These are phyloP conservation scores for Ogataea paradorogensis DNA, from an alignment of 805 yeast species.

Conservation along the genomic window DNA sequence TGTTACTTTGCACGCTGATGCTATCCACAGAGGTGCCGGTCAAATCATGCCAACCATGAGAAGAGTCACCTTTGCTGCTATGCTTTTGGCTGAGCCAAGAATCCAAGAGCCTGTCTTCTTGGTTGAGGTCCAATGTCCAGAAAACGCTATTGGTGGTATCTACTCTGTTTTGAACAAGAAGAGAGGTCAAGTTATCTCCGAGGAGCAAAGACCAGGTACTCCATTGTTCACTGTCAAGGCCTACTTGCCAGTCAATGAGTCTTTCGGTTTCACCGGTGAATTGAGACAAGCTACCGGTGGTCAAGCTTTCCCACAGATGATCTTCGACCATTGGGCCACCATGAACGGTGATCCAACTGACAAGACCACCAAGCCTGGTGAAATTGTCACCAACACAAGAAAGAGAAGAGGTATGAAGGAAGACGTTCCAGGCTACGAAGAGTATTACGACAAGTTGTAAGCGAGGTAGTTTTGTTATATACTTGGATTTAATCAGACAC, in stretches of 20 bases:
- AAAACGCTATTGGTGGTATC: slow-evolving; percentile 99
- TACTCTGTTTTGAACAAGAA: slow-evolving; percentile 98
- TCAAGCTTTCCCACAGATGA: slow-evolving; percentile 99
- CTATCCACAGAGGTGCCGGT: slow-evolving; percentile 99
- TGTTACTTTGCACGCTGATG: slow-evolving; percentile 99
- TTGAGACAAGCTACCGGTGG: slow-evolving; percentile 99
- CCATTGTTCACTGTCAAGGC: slow-evolving; percentile 99
- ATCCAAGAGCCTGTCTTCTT: slow-evolving; percentile 99
- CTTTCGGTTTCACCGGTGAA: slow-evolving; percentile 99
- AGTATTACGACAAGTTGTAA: slow-evolving; percentile 92
- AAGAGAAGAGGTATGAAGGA: slow-evolving; percentile 97
- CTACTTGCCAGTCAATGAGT: slow-evolving; percentile 99
- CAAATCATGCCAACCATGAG: slow-evolving; percentile 99
- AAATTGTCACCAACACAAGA: slow-evolving; percentile 61
- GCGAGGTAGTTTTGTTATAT: slow-evolving; percentile 19
- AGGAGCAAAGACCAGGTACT: slow-evolving; percentile 99
- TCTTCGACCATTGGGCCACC: slow-evolving; percentile 97
- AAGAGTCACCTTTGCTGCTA: slow-evolving; percentile 98
- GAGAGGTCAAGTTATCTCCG: slow-evolving; percentile 99
- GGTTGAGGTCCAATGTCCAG: slow-evolving; percentile 99
- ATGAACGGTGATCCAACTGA: slow-evolving; percentile 92
- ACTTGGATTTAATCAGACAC: slow-evolving; percentile 16
- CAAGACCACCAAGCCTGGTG: slow-evolving; percentile 67
- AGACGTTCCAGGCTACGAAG: slow-evolving; percentile 98
- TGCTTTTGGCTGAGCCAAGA: slow-evolving; percentile 97